Evolutionary conservation across 31 red algal genomes (phyloP).

Genomic region (Porphyra umbilicalis): DNA sequence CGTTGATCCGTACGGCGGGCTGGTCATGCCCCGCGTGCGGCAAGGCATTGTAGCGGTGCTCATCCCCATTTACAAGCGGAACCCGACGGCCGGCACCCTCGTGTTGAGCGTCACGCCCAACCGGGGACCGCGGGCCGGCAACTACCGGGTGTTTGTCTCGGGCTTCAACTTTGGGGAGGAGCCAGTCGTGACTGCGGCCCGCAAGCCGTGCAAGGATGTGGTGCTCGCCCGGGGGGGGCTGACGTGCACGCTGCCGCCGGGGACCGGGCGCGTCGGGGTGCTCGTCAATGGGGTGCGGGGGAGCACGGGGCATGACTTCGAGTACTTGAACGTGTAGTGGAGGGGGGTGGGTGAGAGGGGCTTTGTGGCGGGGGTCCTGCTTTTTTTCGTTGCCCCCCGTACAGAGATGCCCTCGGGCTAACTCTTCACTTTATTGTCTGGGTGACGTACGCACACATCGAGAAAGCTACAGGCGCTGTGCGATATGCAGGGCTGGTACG

Average conservation of each 20-base stretch:
- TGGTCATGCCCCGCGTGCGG: constrained; percentile 70
- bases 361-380: no score
- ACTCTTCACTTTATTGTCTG: no score
- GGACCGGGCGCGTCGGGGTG: constrained; percentile 32
- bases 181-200: constrained; percentile 22
- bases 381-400: no score
- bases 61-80: constrained; percentile 9
- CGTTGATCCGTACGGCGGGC: constrained; percentile 32
- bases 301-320: constrained; percentile 57
- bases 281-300: constrained; percentile 31
- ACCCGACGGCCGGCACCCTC: constrained; percentile 28
- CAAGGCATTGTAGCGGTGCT: constrained; percentile 56
- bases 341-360: no score
- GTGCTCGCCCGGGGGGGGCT: constrained; percentile 19
- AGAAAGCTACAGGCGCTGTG: no score
- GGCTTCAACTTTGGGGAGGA: constrained; percentile 42
- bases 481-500: no score
- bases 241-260: constrained; percentile 35
- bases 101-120: constrained; percentile 51
- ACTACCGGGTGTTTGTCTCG: constrained; percentile 35
- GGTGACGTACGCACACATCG: no score
- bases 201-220: constrained; percentile 28
- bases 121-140: constrained; percentile 51
- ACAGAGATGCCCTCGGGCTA: no score
- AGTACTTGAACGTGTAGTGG: constrained; percentile 62